A percentile compares a stretch with the other conserved stretches of the same genome.
Evolutionary conservation across 495 filamentous ascomycete species (phyloP).

Genomic region (Penicillium chermesinum): DNA sequence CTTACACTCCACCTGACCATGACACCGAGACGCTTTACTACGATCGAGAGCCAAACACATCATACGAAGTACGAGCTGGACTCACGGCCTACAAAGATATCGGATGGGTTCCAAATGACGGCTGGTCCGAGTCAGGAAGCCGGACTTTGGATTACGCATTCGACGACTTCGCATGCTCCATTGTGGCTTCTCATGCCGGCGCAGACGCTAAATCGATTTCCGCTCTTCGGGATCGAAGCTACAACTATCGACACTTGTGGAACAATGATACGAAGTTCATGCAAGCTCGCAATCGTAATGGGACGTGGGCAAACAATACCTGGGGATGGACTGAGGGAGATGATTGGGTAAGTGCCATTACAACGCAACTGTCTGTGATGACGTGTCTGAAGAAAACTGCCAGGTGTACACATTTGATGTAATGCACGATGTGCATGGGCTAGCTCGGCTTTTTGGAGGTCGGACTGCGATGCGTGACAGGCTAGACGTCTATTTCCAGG

Average conservation of each 20-base stretch:
- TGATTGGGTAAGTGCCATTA: slow-evolving; percentile 12
- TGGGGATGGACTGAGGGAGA: slow-evolving; percentile 29
- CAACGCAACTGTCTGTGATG: background rate
- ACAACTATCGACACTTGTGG: slow-evolving; percentile 20
- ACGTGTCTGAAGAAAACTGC: background rate
- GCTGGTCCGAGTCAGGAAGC: slow-evolving; percentile 24
- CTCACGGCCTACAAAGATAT: slow-evolving; percentile 23
- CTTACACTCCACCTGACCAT: slow-evolving; percentile 19
- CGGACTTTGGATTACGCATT: slow-evolving; percentile 26
- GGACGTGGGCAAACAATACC: slow-evolving; percentile 20
- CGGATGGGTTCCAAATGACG: slow-evolving; percentile 27
- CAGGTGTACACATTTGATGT: slow-evolving; percentile 26
- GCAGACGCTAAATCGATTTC: slow-evolving; percentile 3
- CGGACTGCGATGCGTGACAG: slow-evolving; percentile 15
- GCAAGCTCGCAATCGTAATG: slow-evolving; percentile 25
- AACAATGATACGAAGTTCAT: slow-evolving; percentile 28
- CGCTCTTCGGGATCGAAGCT: slow-evolving; percentile 11
- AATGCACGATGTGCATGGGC: slow-evolving; percentile 21
- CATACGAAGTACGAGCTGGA: slow-evolving; percentile 22
- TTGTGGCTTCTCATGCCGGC: slow-evolving; percentile 16
- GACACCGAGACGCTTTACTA: slow-evolving; percentile 22
- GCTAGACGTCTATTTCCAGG: slow-evolving; percentile 22
- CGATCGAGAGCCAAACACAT: slow-evolving; percentile 21
- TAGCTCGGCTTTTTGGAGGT: slow-evolving; percentile 19
- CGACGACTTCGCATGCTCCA: slow-evolving; percentile 22